Evolutionary conservation across 768 basidiomycete species (phyloP), one percentile per base, ranked within the genome.

Genomic region (Lepiota venenata): DNA sequence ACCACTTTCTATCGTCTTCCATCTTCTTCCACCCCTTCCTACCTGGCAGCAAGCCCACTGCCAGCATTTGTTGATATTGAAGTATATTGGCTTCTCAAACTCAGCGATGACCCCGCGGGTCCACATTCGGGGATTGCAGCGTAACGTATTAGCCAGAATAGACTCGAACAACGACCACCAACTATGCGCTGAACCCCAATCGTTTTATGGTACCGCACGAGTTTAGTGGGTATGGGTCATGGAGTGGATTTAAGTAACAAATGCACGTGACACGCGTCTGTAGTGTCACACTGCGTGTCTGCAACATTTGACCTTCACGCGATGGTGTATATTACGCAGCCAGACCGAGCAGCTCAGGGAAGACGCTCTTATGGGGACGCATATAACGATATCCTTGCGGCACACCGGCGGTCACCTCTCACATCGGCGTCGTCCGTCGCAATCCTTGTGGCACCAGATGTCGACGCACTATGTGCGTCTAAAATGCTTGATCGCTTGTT

Each of bases 381-480:
- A 2, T 93, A 93, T 69, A 71, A 76, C 37, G 77, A 75, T 43
- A 90, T 93, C 51, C 72, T 93, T n/a, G 76, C 81, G 12, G 68
- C 82, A 0, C 87, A 91, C 59, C 77, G 90, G 35, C 81, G 85
- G 43, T 85, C 87, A 0, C 88, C 88, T 1, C 75, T 83, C 38
- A 83, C 87, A 11, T 85, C 91, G 2, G 91, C 90, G 1, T 86
- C 91, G 9, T 91, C 91, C 1, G 85, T 94, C 57, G 81, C 91
- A 60, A 79, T 96, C 46, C 83, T 95, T 52, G 92, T 91, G 43
- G 85, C 91, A 2, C 89, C 93, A 9, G 91, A 95, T 65, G 90
- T 94, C 48, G 96, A 99, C 71, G 91, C 91, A 4, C 74, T 98
- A 5, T 94, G 93, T 66, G 93, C 93, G 9, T 86, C 91, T 4